Evolutionary conservation across 129 eudicot species (phyloP), one percentile per base, ranked within the genome.

Genomic region (Solidago caesia): DNA sequence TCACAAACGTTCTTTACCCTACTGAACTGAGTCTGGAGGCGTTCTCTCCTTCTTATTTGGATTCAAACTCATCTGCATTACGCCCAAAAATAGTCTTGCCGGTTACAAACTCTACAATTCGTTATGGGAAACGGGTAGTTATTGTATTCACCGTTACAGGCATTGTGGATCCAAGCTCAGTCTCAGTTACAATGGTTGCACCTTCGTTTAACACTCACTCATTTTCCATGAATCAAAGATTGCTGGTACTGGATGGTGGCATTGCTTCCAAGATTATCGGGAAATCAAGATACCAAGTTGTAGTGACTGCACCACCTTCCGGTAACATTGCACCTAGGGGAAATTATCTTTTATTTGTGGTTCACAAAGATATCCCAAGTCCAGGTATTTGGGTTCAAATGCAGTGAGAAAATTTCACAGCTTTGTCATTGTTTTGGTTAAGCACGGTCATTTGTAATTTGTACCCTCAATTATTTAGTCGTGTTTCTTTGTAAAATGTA

Each of bases 121-220:
- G 84, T n/a, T 82, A 89, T 6, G 84, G 87, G 0, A 74, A 75
- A 5, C 74, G 14, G 8, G 1, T 89, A 0, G 26, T 47, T 8
- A 62, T 92, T 6, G 70, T 73, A 7, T 92, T 89, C 64, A 63
- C 75, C 0, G 73, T 84, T 2, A 8, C 82, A 2, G 92, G 86
- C 5, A 0, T 7, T 65, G 61, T 89, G 4, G 81, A 86, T 46
- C 69, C 4, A 25, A 61, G 14, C 21, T 45, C 68, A 72, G 76
- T 89, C 3, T 44, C 6, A 21, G 95, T 88, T 11, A 92, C 90
- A 10, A 92, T 92, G 96, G 80, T 89, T 7, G 67, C 89, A 55
- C 98, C 98, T 14, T 45, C 95, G 0, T 89, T 92, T 39, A 81
- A 69, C 39, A 92, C 98, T 0, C 96, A 89, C 46, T 85, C 97